Percentiles rank a stretch among this genome's conserved stretches.
These are phyloP conservation scores for Myxozyma neotropica DNA, from an alignment of 805 yeast species.

Conservation along the genomic window DNA sequence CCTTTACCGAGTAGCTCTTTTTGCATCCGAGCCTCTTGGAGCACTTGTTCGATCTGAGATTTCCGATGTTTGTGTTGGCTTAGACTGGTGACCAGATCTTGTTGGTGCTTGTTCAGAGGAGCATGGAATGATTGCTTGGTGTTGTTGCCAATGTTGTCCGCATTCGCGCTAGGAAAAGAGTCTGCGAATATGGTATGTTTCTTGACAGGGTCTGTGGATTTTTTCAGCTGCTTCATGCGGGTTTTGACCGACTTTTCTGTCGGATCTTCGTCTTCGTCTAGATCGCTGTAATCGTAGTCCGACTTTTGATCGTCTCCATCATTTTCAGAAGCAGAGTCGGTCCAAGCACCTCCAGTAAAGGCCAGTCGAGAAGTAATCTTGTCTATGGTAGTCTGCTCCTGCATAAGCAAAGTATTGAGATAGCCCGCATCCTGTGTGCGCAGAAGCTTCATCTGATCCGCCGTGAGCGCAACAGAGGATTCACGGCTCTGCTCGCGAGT, in stretches of 20 bases:
- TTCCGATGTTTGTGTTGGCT: conserved; percentile 37
- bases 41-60: conserved; percentile 62
- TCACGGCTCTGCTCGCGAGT: conserved; percentile 47
- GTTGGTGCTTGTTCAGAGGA: conserved; percentile 37
- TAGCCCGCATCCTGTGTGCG: conserved; percentile 92
- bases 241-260: conserved; percentile 51
- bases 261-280: conserved; percentile 32
- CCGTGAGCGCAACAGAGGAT: conserved; percentile 47
- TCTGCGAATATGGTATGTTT: conserved; percentile 88
- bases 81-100: conserved; percentile 11
- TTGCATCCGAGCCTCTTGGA: conserved; percentile 72
- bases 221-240: background rate
- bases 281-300: conserved; percentile 51
- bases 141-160: background rate
- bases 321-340: background rate
- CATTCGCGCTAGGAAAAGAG: conserved; percentile 40
- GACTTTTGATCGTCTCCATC: conserved; percentile 24
- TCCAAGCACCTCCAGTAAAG: conserved; percentile 30
- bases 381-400: conserved; percentile 66
- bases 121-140: background rate
- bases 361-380: conserved; percentile 49
- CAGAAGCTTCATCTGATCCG: conserved; percentile 71
- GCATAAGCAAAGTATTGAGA: conserved; percentile 71
- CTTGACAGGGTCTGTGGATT: conserved; percentile 28
- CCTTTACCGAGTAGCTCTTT: conserved; percentile 91